Conservation (phyloP, 352 stramenopile species). For the Phytophthora sp. region DNA sequence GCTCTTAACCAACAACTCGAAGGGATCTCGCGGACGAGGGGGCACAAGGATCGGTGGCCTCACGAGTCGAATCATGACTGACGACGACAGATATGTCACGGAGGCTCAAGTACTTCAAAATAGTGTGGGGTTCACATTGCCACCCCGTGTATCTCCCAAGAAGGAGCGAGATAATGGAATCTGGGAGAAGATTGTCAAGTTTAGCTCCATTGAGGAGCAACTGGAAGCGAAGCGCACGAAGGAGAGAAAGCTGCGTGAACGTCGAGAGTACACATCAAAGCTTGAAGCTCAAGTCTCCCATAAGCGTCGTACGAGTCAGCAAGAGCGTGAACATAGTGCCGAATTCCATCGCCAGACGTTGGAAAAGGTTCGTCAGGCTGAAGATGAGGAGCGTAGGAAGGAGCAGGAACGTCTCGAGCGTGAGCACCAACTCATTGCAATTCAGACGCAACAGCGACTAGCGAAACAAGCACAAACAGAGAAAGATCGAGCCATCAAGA, state of each 20-base stretch:
- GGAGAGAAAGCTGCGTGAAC: constrained; percentile 45
- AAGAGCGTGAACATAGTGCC: constrained; percentile 49
- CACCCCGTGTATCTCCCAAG: constrained; percentile 67
- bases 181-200: constrained; percentile 88
- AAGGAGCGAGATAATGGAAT: constrained; percentile 83
- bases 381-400: constrained; percentile 66
- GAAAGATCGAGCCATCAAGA: constrained; percentile 55
- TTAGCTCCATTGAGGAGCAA: constrained; percentile 71
- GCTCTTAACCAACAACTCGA: constrained; percentile 20
- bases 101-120: constrained; percentile 76
- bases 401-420: constrained; percentile 55
- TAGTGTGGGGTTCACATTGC: constrained; percentile 67
- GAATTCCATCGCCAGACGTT: constrained; percentile 64
- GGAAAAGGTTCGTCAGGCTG: constrained; percentile 49
- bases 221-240: constrained; percentile 49
- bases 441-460: constrained; percentile 72
- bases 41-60: background rate
- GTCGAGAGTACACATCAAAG: constrained; percentile 46
- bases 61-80: constrained; percentile 14
- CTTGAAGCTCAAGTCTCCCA: constrained; percentile 62
- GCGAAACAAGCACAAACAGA: constrained; percentile 64
- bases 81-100: constrained; percentile 71
- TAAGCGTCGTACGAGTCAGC: constrained; percentile 42
- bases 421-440: constrained; percentile 67
- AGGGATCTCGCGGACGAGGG: constrained; percentile 2